Conservation (phyloP, 2,329 filamentous ascomycete species). For the Aspergillus hortae region DNA sequence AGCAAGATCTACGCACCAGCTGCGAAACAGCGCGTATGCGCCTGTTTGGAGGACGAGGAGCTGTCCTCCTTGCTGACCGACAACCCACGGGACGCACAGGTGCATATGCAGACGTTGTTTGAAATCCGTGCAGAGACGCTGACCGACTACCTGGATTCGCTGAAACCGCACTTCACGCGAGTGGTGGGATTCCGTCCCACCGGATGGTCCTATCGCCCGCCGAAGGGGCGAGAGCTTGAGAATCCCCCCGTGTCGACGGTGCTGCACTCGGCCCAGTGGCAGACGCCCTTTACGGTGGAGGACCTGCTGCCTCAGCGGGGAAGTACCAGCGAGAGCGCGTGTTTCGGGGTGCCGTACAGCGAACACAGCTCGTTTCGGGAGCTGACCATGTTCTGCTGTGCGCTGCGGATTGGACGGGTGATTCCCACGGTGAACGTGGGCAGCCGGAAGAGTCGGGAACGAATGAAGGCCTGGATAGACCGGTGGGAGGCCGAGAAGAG, state of each 20-base stretch:
- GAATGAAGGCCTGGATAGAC: constrained; percentile 65
- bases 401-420: constrained; percentile 79
- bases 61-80: constrained; percentile 72
- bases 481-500: constrained; percentile 60
- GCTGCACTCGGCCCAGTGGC: constrained; percentile 69
- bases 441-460: constrained; percentile 59
- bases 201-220: constrained; percentile 88
- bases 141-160: constrained; percentile 77
- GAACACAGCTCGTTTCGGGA: constrained; percentile 96
- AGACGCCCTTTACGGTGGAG: constrained; percentile 64
- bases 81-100: constrained; percentile 79
- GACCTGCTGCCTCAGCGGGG: constrained; percentile 81
- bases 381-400: constrained; percentile 88
- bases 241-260: constrained; percentile 63
- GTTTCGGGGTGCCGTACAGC: constrained; percentile 91
- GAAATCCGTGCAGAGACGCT: constrained; percentile 89
- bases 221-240: constrained; percentile 59
- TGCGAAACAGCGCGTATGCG: constrained; percentile 78
- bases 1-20: constrained; percentile 87
- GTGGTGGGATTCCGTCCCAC: constrained; percentile 89
- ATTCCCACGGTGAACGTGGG: constrained; percentile 92
- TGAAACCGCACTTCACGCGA: constrained; percentile 77
- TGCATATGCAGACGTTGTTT: constrained; percentile 96
- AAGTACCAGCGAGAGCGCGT: constrained; percentile 75
- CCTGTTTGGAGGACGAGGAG: constrained; percentile 80